Conservation (phyloP, 1,284 basidiomycete genomes). For the Ganoderma sinense region DNA sequence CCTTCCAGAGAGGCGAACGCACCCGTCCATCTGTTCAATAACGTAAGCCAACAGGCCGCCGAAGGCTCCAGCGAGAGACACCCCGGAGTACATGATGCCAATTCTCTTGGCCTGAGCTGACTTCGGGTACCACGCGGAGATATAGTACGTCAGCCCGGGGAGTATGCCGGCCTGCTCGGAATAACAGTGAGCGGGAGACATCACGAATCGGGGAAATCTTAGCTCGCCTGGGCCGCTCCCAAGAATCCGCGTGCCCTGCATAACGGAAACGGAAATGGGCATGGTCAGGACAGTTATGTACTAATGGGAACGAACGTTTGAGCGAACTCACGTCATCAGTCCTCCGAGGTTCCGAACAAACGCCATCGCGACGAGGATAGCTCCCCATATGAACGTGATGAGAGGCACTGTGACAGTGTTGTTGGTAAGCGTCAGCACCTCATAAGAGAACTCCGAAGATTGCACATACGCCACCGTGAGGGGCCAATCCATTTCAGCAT, state of each 20-base stretch:
- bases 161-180: conserved; percentile 53
- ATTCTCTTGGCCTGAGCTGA: conserved; percentile 23
- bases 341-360: conserved; percentile 27
- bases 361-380: conserved; percentile 21
- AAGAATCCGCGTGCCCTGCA: conserved; percentile 14
- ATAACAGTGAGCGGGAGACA: conserved; percentile 55
- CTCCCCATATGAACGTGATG: conserved; percentile 26
- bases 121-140: conserved; percentile 43
- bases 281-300: too few species aligned
- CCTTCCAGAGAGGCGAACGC: background rate
- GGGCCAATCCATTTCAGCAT: conserved; percentile 22
- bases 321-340: conserved; percentile 18
- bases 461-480: conserved; percentile 26
- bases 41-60: conserved; percentile 19
- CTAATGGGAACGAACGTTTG: background rate
- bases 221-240: conserved; percentile 9
- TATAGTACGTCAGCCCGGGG: conserved; percentile 60
- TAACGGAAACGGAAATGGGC: too few species aligned
- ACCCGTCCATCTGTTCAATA: conserved; percentile 17
- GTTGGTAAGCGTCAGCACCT: background rate
- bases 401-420: background rate
- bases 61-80: conserved; percentile 53
- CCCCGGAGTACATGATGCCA: conserved; percentile 59
- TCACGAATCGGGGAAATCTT: too few species aligned
- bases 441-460: conserved; percentile 6